These are phyloP conservation scores for Syzygium oleosum DNA, from an alignment of 345 rosid genomes.

Conservation along the genomic window DNA sequence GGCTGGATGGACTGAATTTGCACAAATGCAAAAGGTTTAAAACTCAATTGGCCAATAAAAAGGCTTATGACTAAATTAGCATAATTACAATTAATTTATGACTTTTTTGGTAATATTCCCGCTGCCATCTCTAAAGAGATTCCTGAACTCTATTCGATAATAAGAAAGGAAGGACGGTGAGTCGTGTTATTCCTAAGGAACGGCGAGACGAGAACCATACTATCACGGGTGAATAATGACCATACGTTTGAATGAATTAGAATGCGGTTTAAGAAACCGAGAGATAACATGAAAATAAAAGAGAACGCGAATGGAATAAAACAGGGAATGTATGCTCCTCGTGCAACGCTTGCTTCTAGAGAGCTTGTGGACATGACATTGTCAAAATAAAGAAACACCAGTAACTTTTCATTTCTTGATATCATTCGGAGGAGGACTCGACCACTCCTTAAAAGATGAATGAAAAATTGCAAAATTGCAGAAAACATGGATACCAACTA, in stretches of 20 bases:
- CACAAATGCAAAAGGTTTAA: no score
- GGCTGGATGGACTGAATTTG: no score
- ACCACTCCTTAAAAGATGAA: not conserved
- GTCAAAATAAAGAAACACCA: not conserved
- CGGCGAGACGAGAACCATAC: not conserved
- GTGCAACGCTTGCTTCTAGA: not conserved
- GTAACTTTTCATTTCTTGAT: not conserved
- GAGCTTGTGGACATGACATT: not conserved
- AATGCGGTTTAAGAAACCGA: not conserved
- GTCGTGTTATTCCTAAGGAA: not conserved
- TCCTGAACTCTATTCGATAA: not conserved
- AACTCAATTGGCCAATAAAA: no score
- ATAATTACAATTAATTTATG: no score
- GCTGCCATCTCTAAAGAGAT: not conserved
- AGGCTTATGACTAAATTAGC: no score
- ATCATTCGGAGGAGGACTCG: not conserved
- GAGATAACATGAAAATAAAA: not conserved
- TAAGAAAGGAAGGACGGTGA: not conserved
- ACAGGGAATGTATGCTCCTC: not conserved
- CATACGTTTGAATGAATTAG: not conserved
- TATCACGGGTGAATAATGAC: not conserved
- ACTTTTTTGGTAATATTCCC: no score
- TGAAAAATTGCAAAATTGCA: not conserved
- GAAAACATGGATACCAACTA: not conserved
- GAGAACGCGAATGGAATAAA: not conserved